Conservation (phyloP, 2,329 filamentous ascomycete genomes). For the Paraconiothyrium brasiliense region DNA sequence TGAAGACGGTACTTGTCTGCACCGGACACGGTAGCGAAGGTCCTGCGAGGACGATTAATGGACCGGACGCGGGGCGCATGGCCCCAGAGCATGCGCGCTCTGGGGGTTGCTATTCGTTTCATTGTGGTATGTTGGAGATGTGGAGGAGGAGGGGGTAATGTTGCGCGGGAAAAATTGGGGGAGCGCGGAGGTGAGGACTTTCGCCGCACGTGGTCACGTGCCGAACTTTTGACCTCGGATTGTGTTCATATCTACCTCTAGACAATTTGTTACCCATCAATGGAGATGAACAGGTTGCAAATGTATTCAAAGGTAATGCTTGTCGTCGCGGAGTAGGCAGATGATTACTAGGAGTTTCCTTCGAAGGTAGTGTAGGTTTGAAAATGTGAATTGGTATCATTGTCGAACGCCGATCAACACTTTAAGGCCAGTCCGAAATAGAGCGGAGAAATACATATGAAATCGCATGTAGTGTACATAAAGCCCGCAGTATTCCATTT, state of each 20-base stretch:
- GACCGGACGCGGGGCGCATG: constrained; percentile 59
- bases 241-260: not conserved
- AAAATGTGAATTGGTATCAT: constrained; percentile 17
- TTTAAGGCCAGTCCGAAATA: constrained; percentile 20
- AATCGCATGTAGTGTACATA: constrained; percentile 34
- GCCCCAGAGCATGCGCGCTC: constrained; percentile 56
- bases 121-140: constrained; percentile 25
- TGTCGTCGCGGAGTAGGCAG: not conserved
- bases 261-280: not conserved
- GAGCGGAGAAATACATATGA: constrained; percentile 44
- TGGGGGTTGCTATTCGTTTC: constrained; percentile 37
- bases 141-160: not conserved
- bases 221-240: not conserved
- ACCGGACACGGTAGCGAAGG: constrained; percentile 58
- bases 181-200: constrained; percentile 28
- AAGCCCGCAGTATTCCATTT: constrained; percentile 7
- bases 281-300: no score
- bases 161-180: constrained; percentile 27
- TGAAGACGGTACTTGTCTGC: constrained; percentile 36
- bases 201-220: constrained; percentile 38
- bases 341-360: not conserved
- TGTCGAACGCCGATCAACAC: constrained; percentile 16
- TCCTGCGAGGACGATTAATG: constrained; percentile 45
- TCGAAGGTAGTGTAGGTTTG: not conserved
- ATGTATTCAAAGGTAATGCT: not conserved